Base-by-base conservation (phyloP, 352 stramenopile species). In the Globisporangium nunn region DNA sequence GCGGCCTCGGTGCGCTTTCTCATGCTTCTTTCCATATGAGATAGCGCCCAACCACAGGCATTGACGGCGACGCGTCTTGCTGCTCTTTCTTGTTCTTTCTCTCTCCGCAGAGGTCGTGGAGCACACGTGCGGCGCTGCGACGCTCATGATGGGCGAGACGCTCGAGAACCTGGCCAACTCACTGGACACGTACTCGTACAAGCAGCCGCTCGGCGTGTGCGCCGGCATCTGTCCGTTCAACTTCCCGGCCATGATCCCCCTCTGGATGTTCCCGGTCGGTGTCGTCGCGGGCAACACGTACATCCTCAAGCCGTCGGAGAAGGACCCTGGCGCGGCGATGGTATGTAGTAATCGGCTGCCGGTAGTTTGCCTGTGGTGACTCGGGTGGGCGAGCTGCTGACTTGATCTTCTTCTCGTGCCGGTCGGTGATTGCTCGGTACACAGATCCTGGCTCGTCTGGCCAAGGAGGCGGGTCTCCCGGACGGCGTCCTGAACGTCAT, bases 221-320 rank as follows among this genome's bases (percentile, higher is more conserved):
- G 93, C 88, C 28, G 89, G 91, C 70, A 96, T 97, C 66, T 96
- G 86, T 54, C 93, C 92, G 10, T 98, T 98, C 70, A 98, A 98
- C 67, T 98, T 98, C 77, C 95, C 95, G 10, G 93, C 92, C 47
- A 99, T 99, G 96, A 98, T 99, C 63, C 94, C 96, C 15, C 66
- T 99, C 0, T 96, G 87, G 88, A 92, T 93, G 90, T 86, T 96
- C 70, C 87, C 88, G 30, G 81, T 93, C 10, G 84, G 78, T 28
- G 88, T 87, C 28, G 89, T 96, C 43, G 83, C 79, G 15, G 96
- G 96, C 37, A 99, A 99, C 78, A 98, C 96, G 10, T 98, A 97
- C 71, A 72, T 99, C 11, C 72, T 99, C 40, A 99, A 99, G 78
- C 93, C 93, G 4, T 97, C 85, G 11, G 93, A 98, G 71, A 97